Conservation (phyloP, 768 basidiomycete species). For the Chlorophyllum brunneum region DNA sequence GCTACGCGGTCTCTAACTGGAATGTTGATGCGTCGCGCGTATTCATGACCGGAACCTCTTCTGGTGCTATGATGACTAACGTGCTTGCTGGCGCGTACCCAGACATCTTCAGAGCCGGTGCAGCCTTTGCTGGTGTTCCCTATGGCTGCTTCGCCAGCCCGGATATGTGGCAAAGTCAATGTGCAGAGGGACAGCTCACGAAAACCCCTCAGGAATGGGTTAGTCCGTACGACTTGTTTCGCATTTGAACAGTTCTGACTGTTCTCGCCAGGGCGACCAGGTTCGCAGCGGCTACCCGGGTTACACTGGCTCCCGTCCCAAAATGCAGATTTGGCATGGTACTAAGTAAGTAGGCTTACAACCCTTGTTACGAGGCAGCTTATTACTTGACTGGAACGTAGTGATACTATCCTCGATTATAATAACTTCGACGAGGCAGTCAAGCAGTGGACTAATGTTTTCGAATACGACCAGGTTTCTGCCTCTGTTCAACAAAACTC, state of each 20-base stretch:
- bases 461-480: conserved; percentile 40
- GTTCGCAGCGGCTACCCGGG: conserved; percentile 47
- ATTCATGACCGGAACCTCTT: conserved; percentile 48
- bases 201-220: conserved; percentile 47
- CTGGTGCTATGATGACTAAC: conserved; percentile 61
- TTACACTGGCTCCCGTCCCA: conserved; percentile 46
- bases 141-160: conserved; percentile 51
- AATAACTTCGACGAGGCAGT: conserved; percentile 48
- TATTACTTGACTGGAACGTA: conserved; percentile 15
- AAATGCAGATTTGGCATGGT: conserved; percentile 54
- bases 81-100: conserved; percentile 53
- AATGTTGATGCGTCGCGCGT: conserved; percentile 42
- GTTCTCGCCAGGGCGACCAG: conserved; percentile 33
- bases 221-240: conserved; percentile 17
- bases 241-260: neutral
- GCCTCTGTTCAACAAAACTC: conserved; percentile 34
- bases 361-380: neutral
- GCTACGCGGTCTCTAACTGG: conserved; percentile 45
- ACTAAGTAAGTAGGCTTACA: conserved; percentile 27
- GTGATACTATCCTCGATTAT: conserved; percentile 47
- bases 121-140: conserved; percentile 49
- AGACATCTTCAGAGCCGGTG: conserved; percentile 46
- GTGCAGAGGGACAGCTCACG: conserved; percentile 39
- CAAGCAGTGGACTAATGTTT: conserved; percentile 56
- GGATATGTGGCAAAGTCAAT: conserved; percentile 42